These are phyloP conservation scores for Chalara sp. DNA, from an alignment of 2,329 filamentous ascomycete species.

Conservation along the genomic window DNA sequence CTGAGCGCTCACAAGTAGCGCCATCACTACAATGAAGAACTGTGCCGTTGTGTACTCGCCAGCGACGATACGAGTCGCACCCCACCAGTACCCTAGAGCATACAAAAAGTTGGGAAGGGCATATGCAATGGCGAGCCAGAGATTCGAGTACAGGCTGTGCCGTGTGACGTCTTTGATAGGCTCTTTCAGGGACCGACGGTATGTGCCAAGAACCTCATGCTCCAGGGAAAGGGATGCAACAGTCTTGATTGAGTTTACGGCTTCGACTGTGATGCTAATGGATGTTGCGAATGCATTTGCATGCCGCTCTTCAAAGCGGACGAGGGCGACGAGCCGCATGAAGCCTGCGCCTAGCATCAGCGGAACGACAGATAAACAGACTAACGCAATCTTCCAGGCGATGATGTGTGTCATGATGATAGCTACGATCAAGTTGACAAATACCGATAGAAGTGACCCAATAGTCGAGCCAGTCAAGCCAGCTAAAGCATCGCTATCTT, in stretches of 20 bases:
- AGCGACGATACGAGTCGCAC: constrained; percentile 59
- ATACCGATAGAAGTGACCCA: constrained; percentile 60
- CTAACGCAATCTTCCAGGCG: constrained; percentile 70
- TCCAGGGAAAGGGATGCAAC: constrained; percentile 49
- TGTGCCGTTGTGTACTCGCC: constrained; percentile 57
- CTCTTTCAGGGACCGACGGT: constrained; percentile 41
- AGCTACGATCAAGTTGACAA: constrained; percentile 60
- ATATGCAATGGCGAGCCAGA: constrained; percentile 52
- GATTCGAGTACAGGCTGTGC: constrained; percentile 44
- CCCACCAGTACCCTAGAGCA: constrained; percentile 76
- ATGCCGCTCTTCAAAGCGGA: constrained; percentile 55
- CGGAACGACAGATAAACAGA: constrained; percentile 63
- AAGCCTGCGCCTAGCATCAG: constrained; percentile 62
- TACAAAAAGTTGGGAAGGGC: constrained; percentile 57
- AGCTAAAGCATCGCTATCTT: constrained; percentile 59
- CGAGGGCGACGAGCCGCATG: constrained; percentile 58
- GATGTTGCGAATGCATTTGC: constrained; percentile 58
- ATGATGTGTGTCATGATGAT: constrained; percentile 65
- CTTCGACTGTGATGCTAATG: constrained; percentile 59
- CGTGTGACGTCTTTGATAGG: constrained; percentile 47
- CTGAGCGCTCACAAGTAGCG: constrained; percentile 66
- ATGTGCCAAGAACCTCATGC: constrained; percentile 43
- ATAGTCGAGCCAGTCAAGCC: constrained; percentile 65
- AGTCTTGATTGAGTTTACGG: constrained; percentile 60
- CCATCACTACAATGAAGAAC: constrained; percentile 70